A percentile compares a stretch with the other conserved stretches of the same genome.
These are phyloP conservation scores for Aspergillus glaucus DNA, from an alignment of 2,329 filamentous ascomycete genomes.

Conservation along the genomic window DNA sequence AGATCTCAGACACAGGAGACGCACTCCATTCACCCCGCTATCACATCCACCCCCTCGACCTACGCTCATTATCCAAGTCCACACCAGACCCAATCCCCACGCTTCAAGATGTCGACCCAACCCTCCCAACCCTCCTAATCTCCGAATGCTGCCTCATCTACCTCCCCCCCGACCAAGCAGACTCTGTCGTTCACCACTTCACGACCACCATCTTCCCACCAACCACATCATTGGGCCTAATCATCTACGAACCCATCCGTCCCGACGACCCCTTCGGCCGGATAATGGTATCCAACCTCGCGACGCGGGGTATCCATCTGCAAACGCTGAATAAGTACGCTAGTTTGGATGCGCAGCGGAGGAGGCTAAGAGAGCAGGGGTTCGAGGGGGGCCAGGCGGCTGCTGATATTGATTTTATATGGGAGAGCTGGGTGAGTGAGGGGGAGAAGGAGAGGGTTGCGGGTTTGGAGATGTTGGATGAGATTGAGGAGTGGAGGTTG, in stretches of 20 bases:
- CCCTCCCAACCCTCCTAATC: slow-evolving; percentile 71
- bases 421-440: slow-evolving; percentile 64
- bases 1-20: slow-evolving; percentile 33
- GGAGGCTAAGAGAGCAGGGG: slow-evolving; percentile 60
- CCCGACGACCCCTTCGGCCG: slow-evolving; percentile 80
- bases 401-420: slow-evolving; percentile 62
- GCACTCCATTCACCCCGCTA: slow-evolving; percentile 43
- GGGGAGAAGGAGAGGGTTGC: slow-evolving; percentile 76
- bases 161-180: slow-evolving; percentile 60
- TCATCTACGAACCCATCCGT: slow-evolving; percentile 85
- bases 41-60: slow-evolving; percentile 61
- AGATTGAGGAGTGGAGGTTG: slow-evolving; percentile 89
- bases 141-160: slow-evolving; percentile 97
- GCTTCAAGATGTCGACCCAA: slow-evolving; percentile 47
- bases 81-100: slow-evolving; percentile 1
- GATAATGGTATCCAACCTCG: slow-evolving; percentile 88
- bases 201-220: slow-evolving; percentile 43
- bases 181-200: slow-evolving; percentile 61
- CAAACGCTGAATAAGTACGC: slow-evolving; percentile 73
- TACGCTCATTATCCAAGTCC: slow-evolving; percentile 50
- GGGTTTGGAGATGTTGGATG: slow-evolving; percentile 78
- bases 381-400: slow-evolving; percentile 54
- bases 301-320: slow-evolving; percentile 72
- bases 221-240: slow-evolving; percentile 50
- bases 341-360: slow-evolving; percentile 60